Base-by-base conservation (phyloP, 352 stramenopile genomes). In the Phytophthora lateralis region DNA sequence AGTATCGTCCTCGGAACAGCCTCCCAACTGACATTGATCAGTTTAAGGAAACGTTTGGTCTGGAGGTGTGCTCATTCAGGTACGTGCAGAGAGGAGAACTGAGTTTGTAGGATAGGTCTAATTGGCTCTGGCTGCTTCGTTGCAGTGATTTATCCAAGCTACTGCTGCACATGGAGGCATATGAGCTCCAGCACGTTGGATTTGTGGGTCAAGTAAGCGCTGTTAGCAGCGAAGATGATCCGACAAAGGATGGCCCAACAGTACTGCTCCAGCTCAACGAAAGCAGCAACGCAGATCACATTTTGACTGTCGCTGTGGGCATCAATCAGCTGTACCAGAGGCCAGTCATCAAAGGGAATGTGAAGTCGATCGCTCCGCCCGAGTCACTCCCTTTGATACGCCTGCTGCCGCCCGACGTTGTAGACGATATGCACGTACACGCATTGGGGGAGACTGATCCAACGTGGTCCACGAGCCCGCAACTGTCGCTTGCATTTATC, bases 11-110 rank as follows among this genome's bases (percentile, higher is more conserved):
- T 14, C 50, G 59, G 14, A 76, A 71, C 21, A 17, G 41, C 17
- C 58, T 73, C 1, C 68, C 63, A 18, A 50, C 50, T 15, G 34
- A 55, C 30, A 34, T 60, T 54, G 34, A 70, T 17, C 34, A 60
- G 18, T 72, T 77, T 20, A 72, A 69, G 37, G 26, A 74, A 47
- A 50, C 52, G 4, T 75, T 75, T 21, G 34, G 24, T 10, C 49
- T 71, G 41, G 18, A 58, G 0, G 60, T 68, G 20, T 57, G 50
- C 27, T 60, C 68, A n/a, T 74, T 79, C 48, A 76, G 62, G 73
- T 76, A 43, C 17, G 24, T 27, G 10, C 32, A 56, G 7, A 35
- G 26, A 3, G n/a, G 35, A 43, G 45, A 26, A 12, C 18, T 43
- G 21, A 8, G 34, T 15, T 65, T 37, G 17, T 18, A 37, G 42